Evolutionary conservation across 2,329 filamentous ascomycete genomes (phyloP).

Genomic region (Macrophomina pseudophaseolina): DNA sequence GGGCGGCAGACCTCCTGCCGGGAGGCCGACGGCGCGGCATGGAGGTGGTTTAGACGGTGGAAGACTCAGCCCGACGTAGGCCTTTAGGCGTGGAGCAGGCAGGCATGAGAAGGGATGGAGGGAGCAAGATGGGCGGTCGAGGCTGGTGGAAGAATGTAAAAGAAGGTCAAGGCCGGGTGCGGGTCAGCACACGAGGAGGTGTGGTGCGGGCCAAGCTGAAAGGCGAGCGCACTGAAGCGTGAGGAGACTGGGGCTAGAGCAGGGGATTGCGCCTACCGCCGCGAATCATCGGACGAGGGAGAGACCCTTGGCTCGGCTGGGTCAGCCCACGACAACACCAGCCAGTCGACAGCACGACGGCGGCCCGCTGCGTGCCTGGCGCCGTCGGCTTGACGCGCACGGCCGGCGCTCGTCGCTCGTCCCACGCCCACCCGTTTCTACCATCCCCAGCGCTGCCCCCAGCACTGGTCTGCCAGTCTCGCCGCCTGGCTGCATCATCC

Average conservation of each 20-base stretch:
- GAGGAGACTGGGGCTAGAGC: background rate
- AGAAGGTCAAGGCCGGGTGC: constrained; percentile 1
- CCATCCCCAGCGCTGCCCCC: no score
- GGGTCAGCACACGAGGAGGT: constrained; percentile 21
- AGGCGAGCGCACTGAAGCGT: constrained; percentile 19
- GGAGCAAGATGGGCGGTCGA: constrained; percentile 12
- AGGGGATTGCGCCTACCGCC: constrained; percentile 5
- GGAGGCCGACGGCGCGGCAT: constrained; percentile 49
- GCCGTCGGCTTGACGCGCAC: constrained; percentile 7
- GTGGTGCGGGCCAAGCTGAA: constrained; percentile 22
- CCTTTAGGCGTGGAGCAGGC: constrained; percentile 23
- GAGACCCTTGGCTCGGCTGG: background rate
- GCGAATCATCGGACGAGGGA: constrained; percentile 7
- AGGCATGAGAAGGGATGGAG: constrained; percentile 27
- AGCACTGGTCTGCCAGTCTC: no score
- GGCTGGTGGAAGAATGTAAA: constrained; percentile 22
- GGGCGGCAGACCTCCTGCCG: constrained; percentile 44
- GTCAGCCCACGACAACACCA: background rate
- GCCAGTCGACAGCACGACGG: background rate
- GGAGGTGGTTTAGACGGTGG: constrained; percentile 26
- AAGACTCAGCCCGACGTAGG: constrained; percentile 25
- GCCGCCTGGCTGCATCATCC: background rate
- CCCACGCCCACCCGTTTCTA: no score
- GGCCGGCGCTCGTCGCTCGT: background rate
- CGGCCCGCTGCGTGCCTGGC: constrained; percentile 22